Evolutionary conservation across 768 basidiomycete genomes (phyloP).

Genomic region (Phylloporus rhodoxanthus): DNA sequence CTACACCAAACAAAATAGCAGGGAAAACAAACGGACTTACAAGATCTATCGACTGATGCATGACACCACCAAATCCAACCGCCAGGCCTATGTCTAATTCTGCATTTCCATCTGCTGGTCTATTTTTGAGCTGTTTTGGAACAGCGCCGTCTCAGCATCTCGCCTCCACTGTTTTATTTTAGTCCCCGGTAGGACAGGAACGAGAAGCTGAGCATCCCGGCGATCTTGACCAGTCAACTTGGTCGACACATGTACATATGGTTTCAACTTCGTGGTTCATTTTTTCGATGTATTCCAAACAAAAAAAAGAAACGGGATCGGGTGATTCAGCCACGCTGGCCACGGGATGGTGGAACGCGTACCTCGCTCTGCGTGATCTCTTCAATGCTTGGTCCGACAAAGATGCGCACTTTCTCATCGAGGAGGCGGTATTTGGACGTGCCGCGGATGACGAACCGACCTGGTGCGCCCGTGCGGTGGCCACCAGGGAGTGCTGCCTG

Average conservation of each 20-base stretch:
- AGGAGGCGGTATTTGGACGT: slow-evolving; percentile 76
- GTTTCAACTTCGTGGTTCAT: slow-evolving; percentile 17
- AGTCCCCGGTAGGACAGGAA: slow-evolving; percentile 21
- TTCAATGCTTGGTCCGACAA: slow-evolving; percentile 70
- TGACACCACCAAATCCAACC: background rate
- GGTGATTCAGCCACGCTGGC: background rate
- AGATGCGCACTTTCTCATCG: slow-evolving; percentile 79
- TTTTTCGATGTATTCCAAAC: background rate
- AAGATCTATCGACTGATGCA: background rate
- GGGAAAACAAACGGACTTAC: background rate
- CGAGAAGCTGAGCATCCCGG: slow-evolving; percentile 23
- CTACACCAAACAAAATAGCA: background rate
- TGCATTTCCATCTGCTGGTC: background rate
- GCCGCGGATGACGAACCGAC: slow-evolving; percentile 73
- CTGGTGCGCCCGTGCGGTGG: slow-evolving; percentile 82
- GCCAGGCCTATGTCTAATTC: background rate
- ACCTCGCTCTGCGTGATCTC: slow-evolving; percentile 56
- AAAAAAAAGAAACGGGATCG: background rate
- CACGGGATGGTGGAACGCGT: slow-evolving; percentile 21
- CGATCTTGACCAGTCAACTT: slow-evolving; percentile 20
- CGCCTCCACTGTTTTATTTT: slow-evolving; percentile 25
- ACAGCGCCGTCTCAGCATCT: slow-evolving; percentile 7
- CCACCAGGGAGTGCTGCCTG: slow-evolving; percentile 81
- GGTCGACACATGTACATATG: slow-evolving; percentile 25
- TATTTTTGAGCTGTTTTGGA: background rate